A percentile compares a stretch with the other conserved stretches of the same genome.
These are phyloP conservation scores for Byssochlamys sp. DNA, from an alignment of 2,329 filamentous ascomycete species.

Conservation along the genomic window DNA sequence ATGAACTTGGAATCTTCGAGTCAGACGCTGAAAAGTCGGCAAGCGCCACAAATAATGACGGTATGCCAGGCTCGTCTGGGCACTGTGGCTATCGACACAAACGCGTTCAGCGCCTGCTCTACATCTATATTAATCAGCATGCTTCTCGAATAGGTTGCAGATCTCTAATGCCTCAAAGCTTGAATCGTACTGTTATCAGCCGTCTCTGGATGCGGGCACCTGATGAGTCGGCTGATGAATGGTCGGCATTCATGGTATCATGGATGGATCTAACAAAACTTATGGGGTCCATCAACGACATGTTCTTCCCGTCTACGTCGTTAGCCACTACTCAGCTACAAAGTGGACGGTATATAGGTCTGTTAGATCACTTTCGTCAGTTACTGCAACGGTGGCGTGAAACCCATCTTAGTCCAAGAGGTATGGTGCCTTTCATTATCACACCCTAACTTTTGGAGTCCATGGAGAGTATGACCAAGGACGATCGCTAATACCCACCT, in stretches of 20 bases:
- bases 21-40: constrained; percentile 10
- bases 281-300: constrained; percentile 44
- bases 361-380: constrained; percentile 35
- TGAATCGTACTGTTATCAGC: constrained; percentile 29
- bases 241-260: constrained; percentile 44
- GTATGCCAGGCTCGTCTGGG: constrained; percentile 5
- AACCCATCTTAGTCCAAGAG: constrained; percentile 23
- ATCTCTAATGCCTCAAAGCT: constrained; percentile 40
- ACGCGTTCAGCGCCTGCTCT: constrained; percentile 26
- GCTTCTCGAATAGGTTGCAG: constrained; percentile 41
- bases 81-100: constrained; percentile 16
- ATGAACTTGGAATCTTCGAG: constrained; percentile 42
- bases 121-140: constrained; percentile 39
- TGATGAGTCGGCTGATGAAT: constrained; percentile 36
- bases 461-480: background rate
- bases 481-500: background rate
- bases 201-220: constrained; percentile 16
- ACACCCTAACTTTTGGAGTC: background rate
- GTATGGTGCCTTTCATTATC: constrained; percentile 9
- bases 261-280: constrained; percentile 43
- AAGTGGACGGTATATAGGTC: constrained; percentile 42
- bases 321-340: constrained; percentile 9
- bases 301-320: constrained; percentile 37
- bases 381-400: constrained; percentile 30
- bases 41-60: constrained; percentile 13